phyloP scores from a whole-genome alignment of 2,329 filamentous ascomycete genomes.

The Eutypa lata region DNA sequence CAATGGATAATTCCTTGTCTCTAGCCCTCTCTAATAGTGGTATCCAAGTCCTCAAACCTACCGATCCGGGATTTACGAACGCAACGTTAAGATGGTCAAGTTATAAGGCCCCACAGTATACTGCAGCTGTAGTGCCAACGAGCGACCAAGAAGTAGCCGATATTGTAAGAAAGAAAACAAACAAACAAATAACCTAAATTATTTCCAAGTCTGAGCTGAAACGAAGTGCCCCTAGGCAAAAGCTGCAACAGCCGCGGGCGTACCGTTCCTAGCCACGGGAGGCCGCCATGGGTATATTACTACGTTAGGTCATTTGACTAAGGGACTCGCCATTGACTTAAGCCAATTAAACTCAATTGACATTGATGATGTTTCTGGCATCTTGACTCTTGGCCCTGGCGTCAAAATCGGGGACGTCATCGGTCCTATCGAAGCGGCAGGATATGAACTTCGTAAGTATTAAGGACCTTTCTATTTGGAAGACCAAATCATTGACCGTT shows the following conservation, averaged over 20 bases:
- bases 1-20: too few species aligned
- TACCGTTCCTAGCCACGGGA: constrained; percentile 15
- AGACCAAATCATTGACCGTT: neutral
- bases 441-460: constrained; percentile 18
- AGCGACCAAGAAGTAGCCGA: constrained; percentile 5
- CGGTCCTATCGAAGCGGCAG: constrained; percentile 9
- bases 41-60: too few species aligned
- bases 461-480: neutral
- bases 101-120: constrained; percentile 5
- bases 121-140: constrained; percentile 6
- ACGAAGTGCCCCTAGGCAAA: constrained; percentile 10
- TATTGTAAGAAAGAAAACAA: constrained; percentile 8
- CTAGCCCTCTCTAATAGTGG: too few species aligned
- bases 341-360: constrained; percentile 23
- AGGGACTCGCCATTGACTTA: constrained; percentile 15
- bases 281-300: constrained; percentile 14
- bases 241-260: constrained; percentile 3
- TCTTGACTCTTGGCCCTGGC: constrained; percentile 46
- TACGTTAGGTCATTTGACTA: constrained; percentile 4
- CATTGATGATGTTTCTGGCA: constrained; percentile 18
- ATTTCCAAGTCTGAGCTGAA: neutral
- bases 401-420: constrained; percentile 58
- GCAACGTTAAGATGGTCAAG: constrained; percentile 9
- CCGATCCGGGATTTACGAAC: constrained; percentile 1
- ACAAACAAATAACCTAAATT: neutral